Conservation (phyloP, 371 early-diverging fungal species). For the Lichtheimia ramosa region DNA sequence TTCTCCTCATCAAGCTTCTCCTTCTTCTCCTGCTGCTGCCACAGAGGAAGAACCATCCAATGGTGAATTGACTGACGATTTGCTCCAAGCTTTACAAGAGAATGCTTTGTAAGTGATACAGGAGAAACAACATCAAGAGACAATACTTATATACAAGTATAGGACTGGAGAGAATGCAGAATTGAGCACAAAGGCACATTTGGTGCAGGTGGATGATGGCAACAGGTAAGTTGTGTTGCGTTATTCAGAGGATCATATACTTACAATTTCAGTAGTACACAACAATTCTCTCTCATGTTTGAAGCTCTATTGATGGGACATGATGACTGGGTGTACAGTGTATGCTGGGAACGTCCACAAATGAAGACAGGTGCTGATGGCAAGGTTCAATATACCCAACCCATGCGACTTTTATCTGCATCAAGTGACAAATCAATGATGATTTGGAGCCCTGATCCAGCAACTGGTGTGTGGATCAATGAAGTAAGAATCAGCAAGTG, state of each 20-base stretch:
- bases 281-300: constrained; percentile 72
- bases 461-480: constrained; percentile 86
- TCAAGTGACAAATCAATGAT: constrained; percentile 94
- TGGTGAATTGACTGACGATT: constrained; percentile 36
- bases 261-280: constrained; percentile 15
- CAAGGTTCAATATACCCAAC: constrained; percentile 52
- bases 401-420: constrained; percentile 78
- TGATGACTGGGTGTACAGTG: constrained; percentile 94
- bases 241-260: constrained; percentile 8
- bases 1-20: constrained; percentile 35
- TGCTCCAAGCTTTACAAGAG: constrained; percentile 55
- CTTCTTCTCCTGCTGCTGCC: not conserved
- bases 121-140: not conserved
- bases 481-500: constrained; percentile 32
- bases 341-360: constrained; percentile 71
- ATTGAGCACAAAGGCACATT: constrained; percentile 80
- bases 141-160: not conserved
- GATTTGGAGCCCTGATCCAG: constrained; percentile 85
- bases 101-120: constrained; percentile 43
- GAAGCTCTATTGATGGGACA: constrained; percentile 92
- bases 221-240: constrained; percentile 1
- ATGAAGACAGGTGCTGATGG: constrained; percentile 11
- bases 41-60: constrained; percentile 14
- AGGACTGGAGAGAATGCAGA: constrained; percentile 56
- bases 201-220: constrained; percentile 51